Percentiles rank a stretch among this genome's conserved stretches.
These are phyloP conservation scores for Jaltomata sinuosa DNA, from an alignment of 257 asterid species.

Conservation along the genomic window DNA sequence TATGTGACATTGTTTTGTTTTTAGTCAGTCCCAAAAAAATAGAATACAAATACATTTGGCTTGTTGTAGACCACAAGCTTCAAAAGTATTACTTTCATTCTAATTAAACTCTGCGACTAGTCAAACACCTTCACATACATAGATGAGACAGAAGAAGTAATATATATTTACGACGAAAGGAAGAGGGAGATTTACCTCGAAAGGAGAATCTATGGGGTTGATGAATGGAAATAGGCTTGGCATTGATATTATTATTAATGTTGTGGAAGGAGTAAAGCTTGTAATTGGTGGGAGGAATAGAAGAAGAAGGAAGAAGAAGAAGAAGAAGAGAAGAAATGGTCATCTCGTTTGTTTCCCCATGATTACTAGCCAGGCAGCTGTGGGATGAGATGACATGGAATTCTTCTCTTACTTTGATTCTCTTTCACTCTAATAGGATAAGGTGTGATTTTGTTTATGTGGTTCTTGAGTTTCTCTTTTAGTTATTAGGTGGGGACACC, in stretches of 20 bases:
- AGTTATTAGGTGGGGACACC: background rate
- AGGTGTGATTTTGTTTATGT: background rate
- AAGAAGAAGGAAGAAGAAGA: background rate
- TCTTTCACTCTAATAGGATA: background rate
- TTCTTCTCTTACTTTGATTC: background rate
- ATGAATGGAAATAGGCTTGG: background rate
- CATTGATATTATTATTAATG: background rate
- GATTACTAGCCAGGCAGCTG: background rate
- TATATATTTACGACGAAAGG: background rate
- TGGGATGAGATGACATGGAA: background rate
- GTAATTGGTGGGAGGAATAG: background rate
- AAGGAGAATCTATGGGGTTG: background rate
- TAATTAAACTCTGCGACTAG: no score
- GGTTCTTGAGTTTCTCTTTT: background rate
- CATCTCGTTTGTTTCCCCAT: constrained; percentile 5
- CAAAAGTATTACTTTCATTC: no score
- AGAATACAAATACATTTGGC: no score
- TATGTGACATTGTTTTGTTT: no score
- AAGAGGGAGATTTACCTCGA: background rate
- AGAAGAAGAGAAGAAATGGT: background rate
- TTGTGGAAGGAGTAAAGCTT: background rate
- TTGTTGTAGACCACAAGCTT: no score
- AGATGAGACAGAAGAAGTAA: background rate
- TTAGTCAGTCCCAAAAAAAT: no score
- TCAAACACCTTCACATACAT: no score